Base-by-base conservation (phyloP, 2,329 filamentous ascomycete genomes). In the Fusarium sp. region DNA sequence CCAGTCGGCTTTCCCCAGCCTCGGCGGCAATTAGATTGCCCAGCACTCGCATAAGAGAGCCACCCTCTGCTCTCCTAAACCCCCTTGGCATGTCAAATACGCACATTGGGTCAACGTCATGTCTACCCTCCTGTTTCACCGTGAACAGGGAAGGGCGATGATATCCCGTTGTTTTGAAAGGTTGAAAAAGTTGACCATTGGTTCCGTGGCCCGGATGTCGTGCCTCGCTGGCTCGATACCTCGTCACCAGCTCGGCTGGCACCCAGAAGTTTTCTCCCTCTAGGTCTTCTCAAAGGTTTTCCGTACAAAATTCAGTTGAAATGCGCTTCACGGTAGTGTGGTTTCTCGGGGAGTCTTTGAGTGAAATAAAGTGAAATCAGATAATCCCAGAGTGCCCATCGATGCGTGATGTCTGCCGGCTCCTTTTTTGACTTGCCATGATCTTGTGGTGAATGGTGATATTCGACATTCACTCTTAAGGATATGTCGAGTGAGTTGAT, bases 1-100 rank as follows among this genome's bases (percentile, higher is more conserved):
- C 74, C 80, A 87, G 83, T 81, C 79, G 71, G 86, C 86, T 68
- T 89, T 89, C 84, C 87, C 87, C 76, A 87, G 84, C 82, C 82
- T 89, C 73, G 86, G 86, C 76, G 83, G 83, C 79, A 82, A 83
- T 77, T 86, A 84, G 75, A 71, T 67, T 70, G 68, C 58, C 58
- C 58, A 53, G 56, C 38, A 42, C 62, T 56, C 64, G 63, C 62
- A 34, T 44, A 31, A 42, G 62, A 73, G 64, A 65, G 42, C 7
- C 20, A 25, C 61, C 63, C 63, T 58, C 62, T 18, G 70, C 63
- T 58, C 62, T 18, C 56, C 42, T 62, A 65, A 63, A 65, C 42
- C 67, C 70, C 59, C 33, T 38, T 56, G 59, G 56, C 34, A 62
- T 53, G 66, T 67, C 65, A 58, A 61, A 64, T 66, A 66, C 58